A percentile compares a stretch with the other conserved stretches of the same genome.
These are phyloP conservation scores for Sphenostylis stenocarpa DNA, from an alignment of 306 rosid genomes.

Conservation along the genomic window DNA sequence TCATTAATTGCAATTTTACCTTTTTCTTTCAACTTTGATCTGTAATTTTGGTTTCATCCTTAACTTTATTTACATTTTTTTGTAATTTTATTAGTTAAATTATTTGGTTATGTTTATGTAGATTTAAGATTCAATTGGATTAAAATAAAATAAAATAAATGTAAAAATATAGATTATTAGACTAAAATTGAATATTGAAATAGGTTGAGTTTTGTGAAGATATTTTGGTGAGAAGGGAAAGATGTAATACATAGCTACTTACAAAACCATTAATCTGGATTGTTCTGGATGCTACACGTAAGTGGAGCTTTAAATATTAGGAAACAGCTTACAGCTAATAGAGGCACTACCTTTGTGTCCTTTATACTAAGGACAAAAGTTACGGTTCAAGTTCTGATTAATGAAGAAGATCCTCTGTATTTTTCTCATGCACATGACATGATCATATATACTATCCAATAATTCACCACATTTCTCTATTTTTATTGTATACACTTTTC, in stretches of 20 bases:
- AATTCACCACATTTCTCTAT: background rate
- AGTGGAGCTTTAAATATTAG: background rate
- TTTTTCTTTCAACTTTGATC: too few species aligned
- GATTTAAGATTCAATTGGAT: too few species aligned
- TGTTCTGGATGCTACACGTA: constrained; percentile 22
- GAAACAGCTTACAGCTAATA: constrained; percentile 36
- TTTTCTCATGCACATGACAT: constrained; percentile 4
- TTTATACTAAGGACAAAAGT: constrained; percentile 32
- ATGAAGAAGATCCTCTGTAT: constrained; percentile 12
- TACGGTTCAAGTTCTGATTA: constrained; percentile 8
- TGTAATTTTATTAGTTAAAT: too few species aligned
- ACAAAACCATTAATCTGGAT: constrained; percentile 24
- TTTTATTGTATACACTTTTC: background rate
- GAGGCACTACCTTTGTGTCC: constrained; percentile 1
- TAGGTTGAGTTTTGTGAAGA: background rate
- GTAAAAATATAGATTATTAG: too few species aligned
- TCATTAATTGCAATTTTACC: too few species aligned
- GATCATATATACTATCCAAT: background rate
- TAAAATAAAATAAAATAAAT: background rate
- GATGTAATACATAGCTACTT: background rate
- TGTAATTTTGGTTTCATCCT: too few species aligned
- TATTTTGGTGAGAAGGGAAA: constrained; percentile 24
- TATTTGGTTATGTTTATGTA: too few species aligned
- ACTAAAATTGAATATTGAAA: too few species aligned
- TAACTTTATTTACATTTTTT: too few species aligned